Evolutionary conservation across 73 alveolate species (phyloP).

Genomic region (Paraurostyla sp.): DNA sequence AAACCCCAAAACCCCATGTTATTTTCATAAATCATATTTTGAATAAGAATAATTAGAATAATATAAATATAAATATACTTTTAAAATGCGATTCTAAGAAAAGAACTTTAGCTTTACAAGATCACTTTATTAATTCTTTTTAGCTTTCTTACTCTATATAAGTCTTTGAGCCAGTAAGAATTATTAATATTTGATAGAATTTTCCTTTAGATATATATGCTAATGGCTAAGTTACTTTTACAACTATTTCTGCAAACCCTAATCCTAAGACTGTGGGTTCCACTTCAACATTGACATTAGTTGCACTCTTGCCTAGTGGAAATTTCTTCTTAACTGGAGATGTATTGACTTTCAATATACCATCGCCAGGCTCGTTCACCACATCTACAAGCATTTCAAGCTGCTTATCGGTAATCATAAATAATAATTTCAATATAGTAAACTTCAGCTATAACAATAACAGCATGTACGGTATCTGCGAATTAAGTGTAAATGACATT

Average conservation of each 20-base stretch:
- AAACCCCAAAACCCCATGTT: too few relatives aligned
- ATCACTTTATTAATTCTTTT: too few relatives aligned
- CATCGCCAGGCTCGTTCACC: conserved; percentile 48
- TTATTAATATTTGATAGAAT: too few relatives aligned
- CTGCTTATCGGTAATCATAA: conserved; percentile 17
- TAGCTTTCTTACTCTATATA: too few relatives aligned
- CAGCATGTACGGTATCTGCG: background rate
- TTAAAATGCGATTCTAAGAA: too few relatives aligned
- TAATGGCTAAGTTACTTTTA: background rate
- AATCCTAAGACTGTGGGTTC: conserved; percentile 33
- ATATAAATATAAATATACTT: too few relatives aligned
- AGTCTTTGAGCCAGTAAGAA: too few relatives aligned
- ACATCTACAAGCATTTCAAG: conserved; percentile 13
- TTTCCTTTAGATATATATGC: background rate
- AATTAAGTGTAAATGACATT: background rate
- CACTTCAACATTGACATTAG: background rate
- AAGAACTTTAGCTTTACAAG: too few relatives aligned
- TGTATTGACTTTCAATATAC: background rate
- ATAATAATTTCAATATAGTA: background rate
- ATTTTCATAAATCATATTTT: too few relatives aligned
- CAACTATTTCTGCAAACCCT: background rate
- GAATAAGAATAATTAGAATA: too few relatives aligned
- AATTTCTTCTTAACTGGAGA: background rate
- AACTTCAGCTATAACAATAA: background rate
- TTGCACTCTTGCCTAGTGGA: background rate